Conservation (phyloP, 2,329 filamentous ascomycete species). For the Alternaria burnsii region DNA sequence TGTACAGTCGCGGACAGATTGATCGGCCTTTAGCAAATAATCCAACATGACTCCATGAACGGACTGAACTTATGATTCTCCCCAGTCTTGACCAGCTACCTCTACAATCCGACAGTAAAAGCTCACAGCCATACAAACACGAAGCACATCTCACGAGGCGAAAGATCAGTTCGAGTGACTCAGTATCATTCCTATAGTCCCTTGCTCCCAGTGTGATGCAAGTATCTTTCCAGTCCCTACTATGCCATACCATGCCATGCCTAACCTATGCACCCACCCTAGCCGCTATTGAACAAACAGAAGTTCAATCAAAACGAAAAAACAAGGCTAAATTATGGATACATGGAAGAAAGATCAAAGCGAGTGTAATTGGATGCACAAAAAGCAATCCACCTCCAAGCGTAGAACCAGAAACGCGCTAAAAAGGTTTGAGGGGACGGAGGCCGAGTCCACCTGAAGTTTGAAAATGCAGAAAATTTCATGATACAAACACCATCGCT, state of each 20-base stretch:
- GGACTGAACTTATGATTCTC: no score
- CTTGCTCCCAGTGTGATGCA: constrained; percentile 10
- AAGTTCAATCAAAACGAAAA: constrained; percentile 2
- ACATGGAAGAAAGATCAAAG: constrained; percentile 19
- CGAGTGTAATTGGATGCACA: constrained; percentile 10
- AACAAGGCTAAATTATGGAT: constrained; percentile 15
- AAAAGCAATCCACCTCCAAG: constrained; percentile 12
- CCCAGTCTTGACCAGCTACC: background rate
- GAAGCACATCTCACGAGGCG: background rate
- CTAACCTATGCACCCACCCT: constrained; percentile 14
- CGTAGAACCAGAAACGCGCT: background rate
- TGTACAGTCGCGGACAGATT: no score
- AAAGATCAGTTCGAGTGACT: background rate
- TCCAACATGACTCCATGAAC: no score
- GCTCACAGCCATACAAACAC: background rate
- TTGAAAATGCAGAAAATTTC: constrained; percentile 2
- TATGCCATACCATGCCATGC: constrained; percentile 10
- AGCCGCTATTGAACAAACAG: constrained; percentile 6
- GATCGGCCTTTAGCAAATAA: no score
- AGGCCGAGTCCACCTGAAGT: constrained; percentile 5
- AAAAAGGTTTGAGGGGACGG: constrained; percentile 10
- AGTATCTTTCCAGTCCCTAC: background rate
- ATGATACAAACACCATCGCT: constrained; percentile 17
- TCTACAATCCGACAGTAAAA: background rate
- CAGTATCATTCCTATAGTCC: background rate